Base-by-base conservation (phyloP, 2,329 filamentous ascomycete species). In the Paracoccidioides brasiliensis region DNA sequence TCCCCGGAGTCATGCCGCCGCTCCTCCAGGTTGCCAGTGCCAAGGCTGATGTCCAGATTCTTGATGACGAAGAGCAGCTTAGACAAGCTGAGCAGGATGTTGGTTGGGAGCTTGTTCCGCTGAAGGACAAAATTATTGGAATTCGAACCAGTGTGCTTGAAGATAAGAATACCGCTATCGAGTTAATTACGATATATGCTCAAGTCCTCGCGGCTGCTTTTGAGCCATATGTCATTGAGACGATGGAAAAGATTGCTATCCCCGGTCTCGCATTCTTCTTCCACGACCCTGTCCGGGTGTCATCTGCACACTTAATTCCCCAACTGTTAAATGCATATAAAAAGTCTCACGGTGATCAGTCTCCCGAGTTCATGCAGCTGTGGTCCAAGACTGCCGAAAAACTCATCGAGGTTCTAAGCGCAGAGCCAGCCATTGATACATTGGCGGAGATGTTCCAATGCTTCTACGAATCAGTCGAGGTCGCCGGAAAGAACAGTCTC, bases 111-210 rank as follows among this genome's bases (percentile, higher is more conserved):
- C 79, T 98, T 62, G 90, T 98, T 14, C 93, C 93, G 7, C 80
- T 98, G 55, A 95, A 95, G 74, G 93, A 93, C 62, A 97, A 97
- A 76, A 88, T 95, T 72, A 96, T 98, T 66, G 93, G 93, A 61
- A 98, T 98, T 74, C 90, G 90, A 75, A 98, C 93, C 6, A 95
- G 89, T 69, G 88, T 87, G 8, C 84, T 98, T 70, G 93, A 98
- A 65, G 93, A 98, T 74, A 98, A 98, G 77, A 90, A 97, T 71
- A 96, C 95, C 81, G 93, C 93, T n/a, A 97, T 98, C 61, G 93
- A 98, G 73, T 82, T 98, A 54, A 86, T 98, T 58, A 90, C 95
- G 49, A 91, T 98, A 59, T 98, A 98, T 67, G 91, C 93, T 1
- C 90, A 96, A 69, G 90, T 95, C 32, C 80, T 98, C n/a, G 89